These are phyloP conservation scores for Solanum etuberosum DNA, from an alignment of 257 asterid species.

Conservation along the genomic window DNA sequence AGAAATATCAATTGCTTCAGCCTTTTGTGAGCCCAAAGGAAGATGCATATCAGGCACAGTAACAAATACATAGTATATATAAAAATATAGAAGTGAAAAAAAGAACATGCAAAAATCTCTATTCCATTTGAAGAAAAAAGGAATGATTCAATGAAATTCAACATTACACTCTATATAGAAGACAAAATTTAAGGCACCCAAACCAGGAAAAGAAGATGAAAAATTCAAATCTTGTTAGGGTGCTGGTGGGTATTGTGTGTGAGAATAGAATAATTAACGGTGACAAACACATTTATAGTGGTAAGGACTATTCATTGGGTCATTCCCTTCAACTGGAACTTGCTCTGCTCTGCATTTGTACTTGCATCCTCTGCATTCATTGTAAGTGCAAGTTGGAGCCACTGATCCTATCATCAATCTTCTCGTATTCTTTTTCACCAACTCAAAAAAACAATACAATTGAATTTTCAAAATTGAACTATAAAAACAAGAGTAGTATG, in stretches of 20 bases:
- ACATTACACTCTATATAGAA: not conserved
- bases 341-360: conserved; percentile 85
- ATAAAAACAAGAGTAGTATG: not conserved
- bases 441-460: not conserved
- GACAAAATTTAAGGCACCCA: not conserved
- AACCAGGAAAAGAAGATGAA: not conserved
- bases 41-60: conserved; percentile 1
- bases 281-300: conserved; percentile 89
- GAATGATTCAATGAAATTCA: not conserved
- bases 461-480: not conserved
- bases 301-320: conserved; percentile 77
- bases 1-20: not conserved
- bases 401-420: conserved; percentile 76
- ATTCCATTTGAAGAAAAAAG: not conserved
- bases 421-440: conserved; percentile 6
- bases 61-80: not conserved
- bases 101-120: not conserved
- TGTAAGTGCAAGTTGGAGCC: conserved; percentile 86
- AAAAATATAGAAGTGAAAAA: not conserved
- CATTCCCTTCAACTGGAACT: conserved; percentile 94
- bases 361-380: conserved; percentile 90
- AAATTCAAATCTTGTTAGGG: not conserved
- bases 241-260: not conserved
- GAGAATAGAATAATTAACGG: conserved; percentile 20
- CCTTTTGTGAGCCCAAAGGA: not conserved